Evolutionary conservation across 257 asterid species (phyloP).

Genomic region (Plantago ovata): DNA sequence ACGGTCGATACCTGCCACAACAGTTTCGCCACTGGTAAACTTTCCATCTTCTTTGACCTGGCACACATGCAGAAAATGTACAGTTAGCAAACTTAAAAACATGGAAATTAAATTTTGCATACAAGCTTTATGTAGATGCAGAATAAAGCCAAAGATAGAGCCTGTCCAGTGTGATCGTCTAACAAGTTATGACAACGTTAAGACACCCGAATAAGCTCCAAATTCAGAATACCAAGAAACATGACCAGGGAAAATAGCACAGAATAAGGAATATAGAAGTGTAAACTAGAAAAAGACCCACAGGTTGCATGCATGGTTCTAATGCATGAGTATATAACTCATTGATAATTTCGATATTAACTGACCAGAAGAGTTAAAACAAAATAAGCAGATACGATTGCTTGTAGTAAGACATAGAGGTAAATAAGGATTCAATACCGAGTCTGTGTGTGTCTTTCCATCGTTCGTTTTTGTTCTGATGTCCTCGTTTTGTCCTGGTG

Average conservation of each 20-base stretch:
- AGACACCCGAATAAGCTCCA: no score
- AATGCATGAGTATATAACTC: no score
- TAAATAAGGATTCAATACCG: conserved; percentile 42
- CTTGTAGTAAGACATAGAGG: no score
- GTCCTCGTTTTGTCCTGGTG: conserved; percentile 59
- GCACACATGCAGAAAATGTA: conserved; percentile 12
- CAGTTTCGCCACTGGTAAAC: conserved; percentile 16
- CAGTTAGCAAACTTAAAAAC: not conserved
- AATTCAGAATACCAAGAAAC: no score
- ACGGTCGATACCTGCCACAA: conserved; percentile 32
- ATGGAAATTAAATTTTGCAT: not conserved
- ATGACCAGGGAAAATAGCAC: no score
- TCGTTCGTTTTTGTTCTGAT: conserved; percentile 36
- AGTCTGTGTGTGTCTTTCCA: conserved; percentile 38
- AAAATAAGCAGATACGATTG: no score
- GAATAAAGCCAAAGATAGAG: conserved; percentile 1
- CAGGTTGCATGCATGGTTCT: no score
- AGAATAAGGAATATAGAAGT: no score
- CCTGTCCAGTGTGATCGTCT: not conserved
- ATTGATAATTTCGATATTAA: no score
- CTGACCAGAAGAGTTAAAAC: no score
- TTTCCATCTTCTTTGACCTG: conserved; percentile 23
- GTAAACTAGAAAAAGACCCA: no score
- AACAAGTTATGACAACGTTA: conserved; percentile 5
- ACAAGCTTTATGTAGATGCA: not conserved